Conservation (phyloP, 805 yeast species). For the Lachancea nothofagi region DNA sequence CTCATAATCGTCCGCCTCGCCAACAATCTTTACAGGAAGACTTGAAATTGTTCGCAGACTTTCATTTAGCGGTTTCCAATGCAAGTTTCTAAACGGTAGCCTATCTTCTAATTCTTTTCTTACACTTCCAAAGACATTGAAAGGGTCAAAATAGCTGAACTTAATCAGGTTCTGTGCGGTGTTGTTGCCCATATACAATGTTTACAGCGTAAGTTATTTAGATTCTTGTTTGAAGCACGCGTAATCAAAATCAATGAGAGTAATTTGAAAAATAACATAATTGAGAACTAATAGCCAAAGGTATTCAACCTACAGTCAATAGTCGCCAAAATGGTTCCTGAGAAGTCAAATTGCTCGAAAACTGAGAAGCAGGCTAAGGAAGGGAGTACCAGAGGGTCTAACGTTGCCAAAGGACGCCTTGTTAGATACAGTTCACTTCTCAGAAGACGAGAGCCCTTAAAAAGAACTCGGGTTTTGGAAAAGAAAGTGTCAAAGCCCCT, state of each 20-base stretch:
- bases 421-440: constrained; percentile 4
- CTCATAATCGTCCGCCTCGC: constrained; percentile 15
- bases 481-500: background rate
- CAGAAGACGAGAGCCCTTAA: constrained; percentile 5
- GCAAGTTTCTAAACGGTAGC: constrained; percentile 29
- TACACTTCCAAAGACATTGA: constrained; percentile 29
- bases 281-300: too few relatives aligned
- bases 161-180: constrained; percentile 8
- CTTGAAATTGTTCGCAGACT: constrained; percentile 21
- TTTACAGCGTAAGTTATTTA: too few relatives aligned
- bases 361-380: background rate
- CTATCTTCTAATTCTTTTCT: constrained; percentile 25
- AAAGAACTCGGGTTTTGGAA: constrained; percentile 1
- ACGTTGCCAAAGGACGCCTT: background rate
- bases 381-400: background rate
- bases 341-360: background rate
- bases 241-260: too few relatives aligned
- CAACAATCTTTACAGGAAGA: constrained; percentile 21
- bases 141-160: constrained; percentile 34
- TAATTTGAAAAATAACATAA: too few relatives aligned
- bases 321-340: background rate
- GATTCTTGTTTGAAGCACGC: too few relatives aligned
- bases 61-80: constrained; percentile 29
- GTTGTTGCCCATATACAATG: constrained; percentile 1
- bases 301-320: too few relatives aligned